Conservation (phyloP, 495 filamentous ascomycete genomes). For the Haplographium delicatum region DNA sequence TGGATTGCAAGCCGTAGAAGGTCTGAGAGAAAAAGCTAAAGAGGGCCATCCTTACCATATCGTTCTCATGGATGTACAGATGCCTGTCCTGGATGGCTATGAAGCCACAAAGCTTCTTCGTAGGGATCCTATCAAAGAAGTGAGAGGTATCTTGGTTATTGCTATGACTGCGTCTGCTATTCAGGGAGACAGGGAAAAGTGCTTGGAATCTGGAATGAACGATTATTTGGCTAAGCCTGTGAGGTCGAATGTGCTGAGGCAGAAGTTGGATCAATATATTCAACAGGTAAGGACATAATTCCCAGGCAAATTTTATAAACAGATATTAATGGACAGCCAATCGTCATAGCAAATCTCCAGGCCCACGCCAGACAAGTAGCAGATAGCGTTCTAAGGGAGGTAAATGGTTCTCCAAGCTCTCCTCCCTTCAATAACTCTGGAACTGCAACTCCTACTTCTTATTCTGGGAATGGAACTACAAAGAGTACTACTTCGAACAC, state of each 20-base stretch:
- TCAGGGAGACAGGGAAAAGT: slow-evolving; percentile 87
- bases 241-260: slow-evolving; percentile 63
- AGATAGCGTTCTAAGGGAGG: slow-evolving; percentile 12
- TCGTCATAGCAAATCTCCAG: slow-evolving; percentile 15
- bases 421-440: neutral
- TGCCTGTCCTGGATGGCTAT: slow-evolving; percentile 93
- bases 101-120: slow-evolving; percentile 80
- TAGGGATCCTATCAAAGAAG: slow-evolving; percentile 63
- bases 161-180: slow-evolving; percentile 94
- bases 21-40: slow-evolving; percentile 61
- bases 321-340: slow-evolving; percentile 10
- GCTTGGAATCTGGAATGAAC: slow-evolving; percentile 89
- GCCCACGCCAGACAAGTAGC: slow-evolving; percentile 13
- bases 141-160: slow-evolving; percentile 76
- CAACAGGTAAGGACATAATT: slow-evolving; percentile 17
- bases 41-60: slow-evolving; percentile 71
- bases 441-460: neutral
- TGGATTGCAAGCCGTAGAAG: slow-evolving; percentile 80
- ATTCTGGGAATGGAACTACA: neutral
- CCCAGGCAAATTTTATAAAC: neutral
- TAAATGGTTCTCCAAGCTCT: slow-evolving; percentile 9
- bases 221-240: slow-evolving; percentile 94
- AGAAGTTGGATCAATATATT: slow-evolving; percentile 57
- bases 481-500: neutral
- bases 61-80: slow-evolving; percentile 92